Evolutionary conservation across 1,284 basidiomycete genomes (phyloP), one percentile per base, ranked within the genome.

Genomic region (Ustilago shanxiensis): DNA sequence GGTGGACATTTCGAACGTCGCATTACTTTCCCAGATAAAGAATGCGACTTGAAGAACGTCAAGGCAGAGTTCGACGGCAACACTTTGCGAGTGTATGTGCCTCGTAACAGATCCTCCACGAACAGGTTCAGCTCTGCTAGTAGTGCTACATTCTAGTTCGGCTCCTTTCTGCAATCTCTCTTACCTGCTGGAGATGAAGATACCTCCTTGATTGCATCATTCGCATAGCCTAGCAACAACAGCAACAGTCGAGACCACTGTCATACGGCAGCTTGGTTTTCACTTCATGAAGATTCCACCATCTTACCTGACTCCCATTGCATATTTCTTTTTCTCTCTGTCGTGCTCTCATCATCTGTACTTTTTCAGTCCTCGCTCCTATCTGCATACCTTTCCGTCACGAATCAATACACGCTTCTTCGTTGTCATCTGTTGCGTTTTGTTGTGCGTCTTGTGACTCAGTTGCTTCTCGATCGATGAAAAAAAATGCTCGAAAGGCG

Each of bases 81-180:
- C 14, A 59, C 56, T 29, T 72, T 82, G 26, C 47, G 58, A 7
- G 69, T 82, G 14, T 54, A 65, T 18, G 71, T 82, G 28, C 80
- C 80, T 5, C 61, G 73, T 24, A 66, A 44, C 16, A 22, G 28
- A 11, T 49, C 24, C 24, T 20, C 37, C 0, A 4, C 33, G 7
- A 51, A 24, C 29, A 50, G 59, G 1, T 73, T 70, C 60, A 75
- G 68, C 55, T 75, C 72, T 22, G 67, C 76, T 16, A 71, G 60
- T 64, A 77, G 75, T 51, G 76, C 72, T 28, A 68, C 61, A 1
- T 78, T 90, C 87, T 93, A 56, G 31, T 33, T 51, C 91, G 77
- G 90, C 47, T 49, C 33, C 39, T 20, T 22, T 6, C 18, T 44
- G n/a, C n/a, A 18, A 20, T 11, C 5, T 37, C 35, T 16, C 35